Conservation (phyloP, 208 protist species). For the Strigomonas culicis region DNA sequence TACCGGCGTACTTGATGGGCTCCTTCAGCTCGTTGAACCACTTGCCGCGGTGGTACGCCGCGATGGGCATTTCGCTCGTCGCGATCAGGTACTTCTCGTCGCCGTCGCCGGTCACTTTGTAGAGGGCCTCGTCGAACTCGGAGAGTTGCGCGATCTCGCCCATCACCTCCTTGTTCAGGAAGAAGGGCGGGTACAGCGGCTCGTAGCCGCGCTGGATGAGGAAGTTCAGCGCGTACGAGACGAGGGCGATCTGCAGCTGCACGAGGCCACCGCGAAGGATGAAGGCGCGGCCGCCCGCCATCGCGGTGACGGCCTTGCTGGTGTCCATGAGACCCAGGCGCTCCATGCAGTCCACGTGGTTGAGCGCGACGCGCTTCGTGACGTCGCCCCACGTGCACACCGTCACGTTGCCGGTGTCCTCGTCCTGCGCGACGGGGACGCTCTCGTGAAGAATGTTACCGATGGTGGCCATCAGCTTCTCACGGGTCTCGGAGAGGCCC, state of each 20-base stretch:
- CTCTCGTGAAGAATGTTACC: conserved; percentile 97
- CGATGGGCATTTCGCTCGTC: conserved; percentile 99
- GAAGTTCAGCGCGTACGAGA: conserved; percentile 97
- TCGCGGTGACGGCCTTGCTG: conserved; percentile 70
- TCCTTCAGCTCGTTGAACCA: conserved; percentile 92
- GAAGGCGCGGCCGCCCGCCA: conserved; percentile 97
- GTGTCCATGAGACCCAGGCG: conserved; percentile 90
- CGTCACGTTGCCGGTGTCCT: conserved; percentile 92
- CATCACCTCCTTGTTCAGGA: conserved; percentile 99
- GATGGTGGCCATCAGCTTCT: conserved; percentile 80
- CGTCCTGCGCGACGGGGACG: conserved; percentile 93
- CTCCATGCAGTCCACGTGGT: conserved; percentile 94
- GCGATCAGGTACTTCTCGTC: conserved; percentile 99
- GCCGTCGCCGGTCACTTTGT: conserved; percentile 96
- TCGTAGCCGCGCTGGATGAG: conserved; percentile 91
- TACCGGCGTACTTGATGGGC: conserved; percentile 95
- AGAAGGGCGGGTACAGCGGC: conserved; percentile 98
- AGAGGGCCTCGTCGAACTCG: conserved; percentile 99
- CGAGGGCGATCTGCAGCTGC: conserved; percentile 97
- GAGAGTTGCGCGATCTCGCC: conserved; percentile 96
- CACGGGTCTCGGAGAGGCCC: conserved; percentile 56
- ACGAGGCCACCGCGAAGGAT: conserved; percentile 97
- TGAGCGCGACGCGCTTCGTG: conserved; percentile 60
- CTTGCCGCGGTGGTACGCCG: conserved; percentile 95
- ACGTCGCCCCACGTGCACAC: conserved; percentile 86